Evolutionary conservation across 2,329 filamentous ascomycete genomes (phyloP).

Genomic region (Xylariomycetidae sp.): DNA sequence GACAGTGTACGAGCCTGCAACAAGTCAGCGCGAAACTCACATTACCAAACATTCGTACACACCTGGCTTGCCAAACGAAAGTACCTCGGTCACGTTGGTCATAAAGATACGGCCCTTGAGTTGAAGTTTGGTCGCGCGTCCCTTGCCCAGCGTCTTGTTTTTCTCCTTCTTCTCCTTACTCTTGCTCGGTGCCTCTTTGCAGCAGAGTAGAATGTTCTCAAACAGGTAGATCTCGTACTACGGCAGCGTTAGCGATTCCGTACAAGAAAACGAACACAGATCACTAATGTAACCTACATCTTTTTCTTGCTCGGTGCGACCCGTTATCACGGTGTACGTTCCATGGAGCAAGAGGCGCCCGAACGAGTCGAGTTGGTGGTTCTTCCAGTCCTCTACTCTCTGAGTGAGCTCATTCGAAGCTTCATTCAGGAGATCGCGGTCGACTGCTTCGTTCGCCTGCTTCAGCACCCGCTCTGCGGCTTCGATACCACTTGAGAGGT

Average conservation of each 20-base stretch:
- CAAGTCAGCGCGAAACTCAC: no score
- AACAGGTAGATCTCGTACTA: slow-evolving; percentile 98
- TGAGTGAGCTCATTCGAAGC: slow-evolving; percentile 74
- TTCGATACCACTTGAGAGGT: slow-evolving; percentile 71
- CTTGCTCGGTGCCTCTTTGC: slow-evolving; percentile 90
- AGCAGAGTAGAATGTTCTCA: slow-evolving; percentile 89
- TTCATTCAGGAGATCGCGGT: slow-evolving; percentile 77
- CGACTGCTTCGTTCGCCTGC: slow-evolving; percentile 85
- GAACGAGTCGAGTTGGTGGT: slow-evolving; percentile 83
- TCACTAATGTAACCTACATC: slow-evolving; percentile 54
- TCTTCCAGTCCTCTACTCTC: slow-evolving; percentile 96
- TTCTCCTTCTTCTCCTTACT: slow-evolving; percentile 70
- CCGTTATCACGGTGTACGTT: slow-evolving; percentile 85
- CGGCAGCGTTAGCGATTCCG: slow-evolving; percentile 14
- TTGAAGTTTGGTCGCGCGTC: slow-evolving; percentile 71
- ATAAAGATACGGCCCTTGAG: slow-evolving; percentile 98
- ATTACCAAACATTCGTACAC: slow-evolving; percentile 29
- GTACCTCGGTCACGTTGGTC: slow-evolving; percentile 95
- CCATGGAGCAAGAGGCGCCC: slow-evolving; percentile 84
- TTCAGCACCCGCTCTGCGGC: slow-evolving; percentile 76
- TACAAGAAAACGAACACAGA: slow-evolving; percentile 1
- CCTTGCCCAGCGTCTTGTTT: slow-evolving; percentile 51
- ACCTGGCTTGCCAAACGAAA: slow-evolving; percentile 84
- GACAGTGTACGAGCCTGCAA: slow-evolving; percentile 78
- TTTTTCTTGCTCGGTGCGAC: slow-evolving; percentile 83